Conservation (phyloP, 148 eudicot species). For the Beta vulgaris region DNA sequence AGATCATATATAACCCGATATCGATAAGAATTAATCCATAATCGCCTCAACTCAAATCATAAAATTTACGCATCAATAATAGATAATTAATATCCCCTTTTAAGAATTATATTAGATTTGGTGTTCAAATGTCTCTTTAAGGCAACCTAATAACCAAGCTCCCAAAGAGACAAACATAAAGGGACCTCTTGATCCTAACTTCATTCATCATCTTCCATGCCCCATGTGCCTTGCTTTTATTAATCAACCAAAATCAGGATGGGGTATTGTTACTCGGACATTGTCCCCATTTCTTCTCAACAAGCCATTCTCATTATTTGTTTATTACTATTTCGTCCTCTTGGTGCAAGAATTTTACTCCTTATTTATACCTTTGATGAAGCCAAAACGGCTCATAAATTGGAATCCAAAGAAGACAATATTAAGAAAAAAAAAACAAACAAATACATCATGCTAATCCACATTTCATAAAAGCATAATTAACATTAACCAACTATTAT, state of each 20-base stretch:
- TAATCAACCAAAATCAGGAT: constrained; percentile 14
- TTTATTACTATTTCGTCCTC: background rate
- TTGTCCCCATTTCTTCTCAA: constrained; percentile 12
- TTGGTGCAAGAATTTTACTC: background rate
- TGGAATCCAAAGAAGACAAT: constrained; percentile 6
- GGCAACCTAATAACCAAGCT: background rate
- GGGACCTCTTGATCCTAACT: background rate
- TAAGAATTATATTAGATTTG: background rate
- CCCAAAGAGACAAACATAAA: background rate
- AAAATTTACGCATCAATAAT: too few species aligned
- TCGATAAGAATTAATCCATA: too few species aligned
- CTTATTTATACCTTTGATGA: background rate
- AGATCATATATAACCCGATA: too few species aligned
- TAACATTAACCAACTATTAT: too few species aligned
- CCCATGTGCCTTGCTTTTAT: constrained; percentile 17
- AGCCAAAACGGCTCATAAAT: background rate
- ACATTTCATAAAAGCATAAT: too few species aligned
- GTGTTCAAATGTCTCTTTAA: background rate
- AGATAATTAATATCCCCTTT: too few species aligned
- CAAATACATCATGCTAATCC: too few species aligned
- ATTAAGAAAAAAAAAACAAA: too few species aligned
- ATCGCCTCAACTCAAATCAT: too few species aligned
- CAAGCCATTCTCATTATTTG: background rate
- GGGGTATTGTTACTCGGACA: constrained; percentile 10
- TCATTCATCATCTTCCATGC: background rate